Evolutionary conservation across 1,139 yeast species (phyloP).

Genomic region (Candida albicans): DNA sequence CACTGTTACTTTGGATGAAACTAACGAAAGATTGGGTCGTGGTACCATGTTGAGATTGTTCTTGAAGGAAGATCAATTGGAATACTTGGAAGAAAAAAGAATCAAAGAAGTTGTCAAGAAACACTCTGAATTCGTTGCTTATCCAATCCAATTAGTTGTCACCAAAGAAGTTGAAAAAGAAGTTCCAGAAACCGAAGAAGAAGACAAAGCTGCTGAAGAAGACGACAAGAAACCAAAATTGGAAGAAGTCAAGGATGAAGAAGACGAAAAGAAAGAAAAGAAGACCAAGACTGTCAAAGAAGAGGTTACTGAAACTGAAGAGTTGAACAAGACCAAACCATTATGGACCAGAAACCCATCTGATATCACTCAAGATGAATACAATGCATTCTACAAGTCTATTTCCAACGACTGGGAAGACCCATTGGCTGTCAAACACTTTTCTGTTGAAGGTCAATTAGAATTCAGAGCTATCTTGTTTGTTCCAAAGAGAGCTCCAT

Average conservation of each 20-base stretch:
- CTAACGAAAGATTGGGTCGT: conserved; percentile 84
- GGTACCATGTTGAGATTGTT: conserved; percentile 95
- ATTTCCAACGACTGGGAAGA: conserved; percentile 99
- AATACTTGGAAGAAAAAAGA: conserved; percentile 98
- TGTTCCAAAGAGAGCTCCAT: conserved; percentile 99
- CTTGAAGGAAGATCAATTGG: conserved; percentile 98
- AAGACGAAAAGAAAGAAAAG: conserved; percentile 66
- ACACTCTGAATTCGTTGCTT: conserved; percentile 98
- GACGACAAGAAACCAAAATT: conserved; percentile 60
- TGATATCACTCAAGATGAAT: conserved; percentile 97
- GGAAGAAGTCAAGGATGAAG: conserved; percentile 69
- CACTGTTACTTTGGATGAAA: conserved; percentile 89
- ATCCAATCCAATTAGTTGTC: conserved; percentile 98
- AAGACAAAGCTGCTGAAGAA: conserved; percentile 47
- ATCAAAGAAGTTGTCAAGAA: conserved; percentile 99
- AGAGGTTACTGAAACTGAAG: conserved; percentile 87
- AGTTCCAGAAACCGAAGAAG: conserved; percentile 66
- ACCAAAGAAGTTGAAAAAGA: conserved; percentile 99
- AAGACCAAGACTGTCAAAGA: conserved; percentile 81
- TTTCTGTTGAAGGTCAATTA: conserved; percentile 99
- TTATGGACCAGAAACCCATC: conserved; percentile 99
- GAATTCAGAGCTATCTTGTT: conserved; percentile 98
- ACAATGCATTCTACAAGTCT: conserved; percentile 98
- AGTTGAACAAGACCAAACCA: conserved; percentile 98
- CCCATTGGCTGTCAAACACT: conserved; percentile 99